These are phyloP conservation scores for Colletotrichum destructivum DNA, from an alignment of 2,329 filamentous ascomycete genomes.

Conservation along the genomic window DNA sequence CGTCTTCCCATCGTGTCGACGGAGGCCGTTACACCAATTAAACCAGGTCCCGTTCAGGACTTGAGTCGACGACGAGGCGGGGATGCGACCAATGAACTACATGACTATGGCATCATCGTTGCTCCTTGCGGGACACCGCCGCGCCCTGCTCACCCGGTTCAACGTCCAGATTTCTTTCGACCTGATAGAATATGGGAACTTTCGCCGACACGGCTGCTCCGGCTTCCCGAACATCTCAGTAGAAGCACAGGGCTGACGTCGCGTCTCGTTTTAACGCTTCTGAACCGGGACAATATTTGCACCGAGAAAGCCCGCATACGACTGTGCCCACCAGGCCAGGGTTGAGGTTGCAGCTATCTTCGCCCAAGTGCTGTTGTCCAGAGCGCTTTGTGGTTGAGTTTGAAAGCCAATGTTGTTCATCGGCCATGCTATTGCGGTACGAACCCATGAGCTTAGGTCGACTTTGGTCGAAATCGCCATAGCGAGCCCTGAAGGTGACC, in stretches of 20 bases:
- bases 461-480: not conserved
- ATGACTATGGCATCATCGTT: slow-evolving; percentile 30
- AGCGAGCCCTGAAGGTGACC: not conserved
- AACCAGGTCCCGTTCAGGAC: slow-evolving; percentile 30
- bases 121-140: slow-evolving; percentile 7
- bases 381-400: slow-evolving; percentile 16
- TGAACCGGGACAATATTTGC: not conserved
- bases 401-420: slow-evolving; percentile 5
- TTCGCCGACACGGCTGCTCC: not conserved
- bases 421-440: slow-evolving; percentile 21
- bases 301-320: not conserved
- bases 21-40: slow-evolving; percentile 31
- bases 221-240: not conserved
- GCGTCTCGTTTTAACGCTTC: not conserved
- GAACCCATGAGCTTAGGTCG: not conserved
- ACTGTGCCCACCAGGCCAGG: not conserved
- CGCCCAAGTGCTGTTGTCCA: not conserved
- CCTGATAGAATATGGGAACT: slow-evolving; percentile 11
- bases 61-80: slow-evolving; percentile 26
- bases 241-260: not conserved
- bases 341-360: not conserved
- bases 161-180: not conserved
- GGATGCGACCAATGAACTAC: slow-evolving; percentile 32
- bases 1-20: not conserved
- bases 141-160: slow-evolving; percentile 8